phyloP scores from a whole-genome alignment of 1,284 basidiomycete genomes.

The Ustilago cynodontis region DNA sequence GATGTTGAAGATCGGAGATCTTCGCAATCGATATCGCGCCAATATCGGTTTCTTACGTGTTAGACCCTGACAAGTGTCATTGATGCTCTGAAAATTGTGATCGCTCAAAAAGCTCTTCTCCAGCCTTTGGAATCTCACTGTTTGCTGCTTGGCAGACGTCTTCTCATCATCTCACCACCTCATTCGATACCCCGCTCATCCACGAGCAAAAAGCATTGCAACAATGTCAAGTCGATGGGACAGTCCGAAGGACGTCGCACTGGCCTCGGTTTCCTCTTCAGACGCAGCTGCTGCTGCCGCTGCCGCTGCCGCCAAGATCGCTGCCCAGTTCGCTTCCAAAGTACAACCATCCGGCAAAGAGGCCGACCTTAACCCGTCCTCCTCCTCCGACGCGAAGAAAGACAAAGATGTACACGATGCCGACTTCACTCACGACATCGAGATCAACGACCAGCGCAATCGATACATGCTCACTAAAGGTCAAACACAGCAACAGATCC shows the following conservation, averaged over 20 bases:
- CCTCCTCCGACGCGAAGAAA: constrained; percentile 69
- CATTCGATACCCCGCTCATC: neutral
- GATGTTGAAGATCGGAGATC: constrained; percentile 19
- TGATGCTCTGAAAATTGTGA: neutral
- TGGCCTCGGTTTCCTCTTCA: constrained; percentile 40
- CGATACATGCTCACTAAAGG: constrained; percentile 95
- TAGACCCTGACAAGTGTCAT: neutral
- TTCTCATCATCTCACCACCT: constrained; percentile 2
- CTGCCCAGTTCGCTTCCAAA: constrained; percentile 56
- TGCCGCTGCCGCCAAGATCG: constrained; percentile 65
- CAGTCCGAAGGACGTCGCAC: constrained; percentile 18
- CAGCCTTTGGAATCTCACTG: neutral
- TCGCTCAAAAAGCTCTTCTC: constrained; percentile 7
- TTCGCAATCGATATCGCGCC: neutral
- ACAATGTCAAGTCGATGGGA: constrained; percentile 46
- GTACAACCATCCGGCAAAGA: constrained; percentile 70
- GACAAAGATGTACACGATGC: constrained; percentile 79
- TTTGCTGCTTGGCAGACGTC: neutral
- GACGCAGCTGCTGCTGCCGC: constrained; percentile 31
- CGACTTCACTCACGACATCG: constrained; percentile 89
- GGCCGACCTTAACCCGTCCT: constrained; percentile 48
- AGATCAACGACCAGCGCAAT: constrained; percentile 97
- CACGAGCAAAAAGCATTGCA: neutral
- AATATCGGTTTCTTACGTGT: constrained; percentile 75
- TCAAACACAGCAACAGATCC: constrained; percentile 87